Percentiles rank a stretch among this genome's conserved stretches.
phyloP scores from a whole-genome alignment of 2,329 filamentous ascomycete genomes.

The Hypoxylon rubiginosum region DNA sequence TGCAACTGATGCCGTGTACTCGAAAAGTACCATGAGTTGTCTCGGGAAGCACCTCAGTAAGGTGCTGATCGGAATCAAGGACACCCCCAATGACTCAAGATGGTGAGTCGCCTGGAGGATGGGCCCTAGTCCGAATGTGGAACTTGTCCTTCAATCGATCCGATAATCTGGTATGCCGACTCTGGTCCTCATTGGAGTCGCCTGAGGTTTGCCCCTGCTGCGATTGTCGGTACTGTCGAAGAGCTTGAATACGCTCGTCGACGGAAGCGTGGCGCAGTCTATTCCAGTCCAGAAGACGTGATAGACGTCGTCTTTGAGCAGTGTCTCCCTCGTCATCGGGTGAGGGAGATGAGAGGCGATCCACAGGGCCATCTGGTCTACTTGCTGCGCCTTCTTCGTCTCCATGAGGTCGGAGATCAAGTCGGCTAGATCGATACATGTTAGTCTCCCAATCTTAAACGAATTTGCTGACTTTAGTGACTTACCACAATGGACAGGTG shows the following conservation, averaged over 20 bases:
- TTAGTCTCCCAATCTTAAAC: conserved; percentile 26
- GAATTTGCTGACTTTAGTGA: conserved; percentile 31
- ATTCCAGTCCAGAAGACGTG: conserved; percentile 69
- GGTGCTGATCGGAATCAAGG: conserved; percentile 1
- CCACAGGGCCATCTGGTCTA: conserved; percentile 13
- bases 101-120: conserved; percentile 44
- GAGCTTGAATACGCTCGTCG: conserved; percentile 72
- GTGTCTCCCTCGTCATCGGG: conserved; percentile 50
- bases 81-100: conserved; percentile 19
- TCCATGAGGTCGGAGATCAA: conserved; percentile 64
- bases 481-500: conserved; percentile 77
- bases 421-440: conserved; percentile 58
- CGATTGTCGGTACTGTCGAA: conserved; percentile 64
- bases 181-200: conserved; percentile 53
- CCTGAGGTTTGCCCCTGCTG: conserved; percentile 50
- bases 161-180: conserved; percentile 60
- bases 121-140: conserved; percentile 63
- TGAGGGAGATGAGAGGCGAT: conserved; percentile 30
- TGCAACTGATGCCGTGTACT: conserved; percentile 2
- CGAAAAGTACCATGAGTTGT: not conserved
- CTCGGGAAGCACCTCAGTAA: conserved; percentile 2
- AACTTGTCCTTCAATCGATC: conserved; percentile 67
- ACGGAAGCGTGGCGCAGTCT: conserved; percentile 69
- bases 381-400: conserved; percentile 31
- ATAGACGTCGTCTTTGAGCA: conserved; percentile 60